phyloP scores from a whole-genome alignment of 306 rosid species.

The Vigna hirtella region DNA sequence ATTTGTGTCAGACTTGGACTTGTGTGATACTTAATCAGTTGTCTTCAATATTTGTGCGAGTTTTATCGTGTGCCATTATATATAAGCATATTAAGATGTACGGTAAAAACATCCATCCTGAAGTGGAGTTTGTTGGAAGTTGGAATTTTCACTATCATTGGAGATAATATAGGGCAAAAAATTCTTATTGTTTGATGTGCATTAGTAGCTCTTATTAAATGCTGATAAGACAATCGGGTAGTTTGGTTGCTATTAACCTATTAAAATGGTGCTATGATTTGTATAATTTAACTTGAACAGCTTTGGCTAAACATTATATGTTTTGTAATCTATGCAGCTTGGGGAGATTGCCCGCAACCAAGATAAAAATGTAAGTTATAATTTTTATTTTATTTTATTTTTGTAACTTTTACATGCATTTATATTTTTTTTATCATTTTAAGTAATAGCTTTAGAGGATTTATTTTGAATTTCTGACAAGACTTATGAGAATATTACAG shows the following conservation, averaged over 20 bases:
- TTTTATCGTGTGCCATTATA: neutral
- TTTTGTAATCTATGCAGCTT: conserved; percentile 62
- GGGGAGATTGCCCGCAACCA: conserved; percentile 59
- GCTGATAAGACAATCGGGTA: conserved; percentile 14
- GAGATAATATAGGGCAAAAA: neutral
- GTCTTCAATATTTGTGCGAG: conserved; percentile 6
- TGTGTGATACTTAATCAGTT: conserved; percentile 23
- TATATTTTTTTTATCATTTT: conserved; percentile 24
- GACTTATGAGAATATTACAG: conserved; percentile 14
- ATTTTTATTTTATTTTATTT: neutral
- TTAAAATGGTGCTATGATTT: neutral
- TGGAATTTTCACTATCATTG: conserved; percentile 4
- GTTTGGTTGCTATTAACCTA: conserved; percentile 35
- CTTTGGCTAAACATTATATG: conserved; percentile 27
- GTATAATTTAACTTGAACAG: conserved; percentile 22
- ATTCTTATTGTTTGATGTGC: conserved; percentile 19
- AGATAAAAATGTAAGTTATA: conserved; percentile 58
- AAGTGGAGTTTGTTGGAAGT: neutral
- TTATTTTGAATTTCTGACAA: conserved; percentile 20
- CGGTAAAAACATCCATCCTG: neutral
- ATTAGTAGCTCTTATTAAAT: conserved; percentile 34
- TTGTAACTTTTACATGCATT: neutral
- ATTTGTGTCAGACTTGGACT: conserved; percentile 26
- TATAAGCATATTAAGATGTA: neutral
- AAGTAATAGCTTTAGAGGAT: conserved; percentile 10